Conservation (phyloP, 2,329 filamentous ascomycete species). For the Neurospora sp. region DNA sequence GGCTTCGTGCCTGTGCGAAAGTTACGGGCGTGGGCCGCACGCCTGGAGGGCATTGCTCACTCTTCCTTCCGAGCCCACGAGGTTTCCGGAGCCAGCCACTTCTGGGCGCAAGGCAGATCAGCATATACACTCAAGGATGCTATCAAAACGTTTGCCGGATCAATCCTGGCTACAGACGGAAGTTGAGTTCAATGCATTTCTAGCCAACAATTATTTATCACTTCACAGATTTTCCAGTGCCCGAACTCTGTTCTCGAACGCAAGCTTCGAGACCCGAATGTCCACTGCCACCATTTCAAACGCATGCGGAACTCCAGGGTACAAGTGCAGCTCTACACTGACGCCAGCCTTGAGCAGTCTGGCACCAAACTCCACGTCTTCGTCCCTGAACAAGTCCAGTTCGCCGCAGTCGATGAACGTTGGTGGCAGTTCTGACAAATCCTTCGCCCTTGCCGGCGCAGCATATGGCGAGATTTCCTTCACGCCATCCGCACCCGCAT, state of each 20-base stretch:
- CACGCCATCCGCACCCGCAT: slow-evolving; percentile 12
- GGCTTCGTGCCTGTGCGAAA: slow-evolving; percentile 16
- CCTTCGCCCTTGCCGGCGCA: slow-evolving; percentile 15
- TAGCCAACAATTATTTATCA: neutral
- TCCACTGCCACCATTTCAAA: slow-evolving; percentile 20
- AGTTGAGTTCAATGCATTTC: neutral
- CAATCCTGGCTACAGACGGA: slow-evolving; percentile 11
- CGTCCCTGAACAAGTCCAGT: slow-evolving; percentile 29
- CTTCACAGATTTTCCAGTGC: slow-evolving; percentile 8
- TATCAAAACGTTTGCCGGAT: slow-evolving; percentile 20
- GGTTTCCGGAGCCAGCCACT: slow-evolving; percentile 40
- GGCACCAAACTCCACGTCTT: slow-evolving; percentile 23
- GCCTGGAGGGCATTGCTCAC: slow-evolving; percentile 30
- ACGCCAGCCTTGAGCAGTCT: slow-evolving; percentile 23
- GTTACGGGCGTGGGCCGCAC: slow-evolving; percentile 23
- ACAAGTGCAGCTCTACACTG: slow-evolving; percentile 30
- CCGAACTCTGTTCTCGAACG: slow-evolving; percentile 14
- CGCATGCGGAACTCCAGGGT: slow-evolving; percentile 29
- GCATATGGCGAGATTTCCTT: slow-evolving; percentile 13
- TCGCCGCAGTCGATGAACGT: slow-evolving; percentile 30
- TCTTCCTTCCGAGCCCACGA: slow-evolving; percentile 33
- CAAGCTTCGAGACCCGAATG: slow-evolving; percentile 14
- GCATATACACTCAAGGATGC: slow-evolving; percentile 23
- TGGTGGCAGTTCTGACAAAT: slow-evolving; percentile 22
- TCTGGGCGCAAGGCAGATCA: slow-evolving; percentile 40